Evolutionary conservation across 805 yeast genomes (phyloP), one percentile per base, ranked within the genome.

Genomic region (Metschnikowia gruessii): DNA sequence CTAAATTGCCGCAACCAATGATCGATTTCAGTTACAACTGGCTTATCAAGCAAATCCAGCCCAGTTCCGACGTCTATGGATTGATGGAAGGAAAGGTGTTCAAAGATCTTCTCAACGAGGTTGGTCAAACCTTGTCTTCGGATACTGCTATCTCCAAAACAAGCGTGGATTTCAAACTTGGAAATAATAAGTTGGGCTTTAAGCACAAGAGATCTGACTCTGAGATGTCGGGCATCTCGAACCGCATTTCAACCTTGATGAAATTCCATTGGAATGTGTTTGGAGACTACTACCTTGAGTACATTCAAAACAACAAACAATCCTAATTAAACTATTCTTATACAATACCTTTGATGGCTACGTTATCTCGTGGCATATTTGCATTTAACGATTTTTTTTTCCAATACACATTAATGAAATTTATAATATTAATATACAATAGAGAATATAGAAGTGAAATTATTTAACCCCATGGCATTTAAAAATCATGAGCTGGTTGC

Each of bases 21-120:
- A 71, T 80, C 37, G 80, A 76, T 43, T 85, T 88, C 62, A 80
- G 85, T 36, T 80, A 80, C 62, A 79, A 82, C 53, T 88, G 96
- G 96, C 73, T 89, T 38, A 72, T 85, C 40, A 87, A 84, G 60
- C 95, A 89, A 65, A 85, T 91, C 11, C 96, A 88, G 65, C 96
- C 96, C 40, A 72, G 72, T 49, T 82, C 92, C 7, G 83, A 79
- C 42, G 85, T 88, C 33, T 88, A 88, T 61, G 82, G 83, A 5
- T 72, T 87, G 40, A 72, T 89, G 76, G 96, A 88, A 65, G 74
- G 74, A 32, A 80, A 82, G 52, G 74, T 81, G 15, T 81, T 82
- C 64, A 74, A 75, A 53, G 77, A 74, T 46, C 66, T 81, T 43
- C 61, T 64, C 42, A 58, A 61, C 52, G 74, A 75, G 37, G 66